Base-by-base conservation (phyloP, 768 basidiomycete species). In the Boletus subcaerulescens region DNA sequence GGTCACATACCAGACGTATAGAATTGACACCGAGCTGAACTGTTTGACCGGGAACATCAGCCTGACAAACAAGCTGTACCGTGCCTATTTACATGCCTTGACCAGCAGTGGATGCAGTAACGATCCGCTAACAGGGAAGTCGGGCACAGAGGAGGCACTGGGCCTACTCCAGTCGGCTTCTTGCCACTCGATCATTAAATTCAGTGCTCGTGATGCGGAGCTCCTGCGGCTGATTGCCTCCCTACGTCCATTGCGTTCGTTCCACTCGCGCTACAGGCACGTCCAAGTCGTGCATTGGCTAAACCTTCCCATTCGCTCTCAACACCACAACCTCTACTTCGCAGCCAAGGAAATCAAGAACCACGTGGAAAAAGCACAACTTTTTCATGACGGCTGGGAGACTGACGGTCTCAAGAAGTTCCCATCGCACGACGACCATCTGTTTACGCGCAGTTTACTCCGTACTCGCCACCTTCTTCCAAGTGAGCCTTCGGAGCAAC, bases 141-240 rank as follows among this genome's bases (percentile, higher is more conserved):
- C 75, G 0, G 80, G 81, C 6, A 73, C 73, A 1, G 73, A 77
- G 39, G 71, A 80, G 45, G 79, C 79, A 1, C 58, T 80, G n/a
- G 57, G 65, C 42, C 59, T 74, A 41, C 62, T 82, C 29, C 57
- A 52, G 10, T 77, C 76, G 0, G 71, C 76, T 14, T 57, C 63
- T 8, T 74, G 66, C 38, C 63, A 57, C 26, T 78, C 80, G 0
- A 79, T 81, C 52, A 71, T 74, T 64, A 62, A 52, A 43, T 64
- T 79, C 15, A 52, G 55, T n/a, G 0, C 40, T 6, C 57, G 60
- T 5, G 73, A 77, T 15, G 45, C 62, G 7, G 52, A 61, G 13
- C 63, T 77, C 36, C 60, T 81, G 18, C 52, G 56, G 7, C 48
- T 61, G 39, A 76, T 80, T 29, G 57, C 59, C 5, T 52, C 60